Conservation (phyloP, 1,284 basidiomycete species). For the Polyporus tsugae region DNA sequence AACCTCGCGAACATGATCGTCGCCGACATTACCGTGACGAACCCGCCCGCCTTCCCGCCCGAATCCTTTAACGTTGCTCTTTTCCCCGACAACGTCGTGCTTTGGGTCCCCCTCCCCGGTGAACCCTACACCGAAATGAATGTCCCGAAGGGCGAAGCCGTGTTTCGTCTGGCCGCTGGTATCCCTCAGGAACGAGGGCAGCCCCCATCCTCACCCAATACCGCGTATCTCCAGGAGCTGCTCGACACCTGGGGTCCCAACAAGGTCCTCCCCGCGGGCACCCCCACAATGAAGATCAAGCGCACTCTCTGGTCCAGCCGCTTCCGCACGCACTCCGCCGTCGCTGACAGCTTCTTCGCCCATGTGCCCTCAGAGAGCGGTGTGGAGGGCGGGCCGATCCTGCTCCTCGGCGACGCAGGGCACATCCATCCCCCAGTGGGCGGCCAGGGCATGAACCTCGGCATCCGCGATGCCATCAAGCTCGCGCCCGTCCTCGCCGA, state of each 20-base stretch:
- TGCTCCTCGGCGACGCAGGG: conserved; percentile 53
- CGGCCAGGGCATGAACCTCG: conserved; percentile 59
- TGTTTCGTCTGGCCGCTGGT: conserved; percentile 47
- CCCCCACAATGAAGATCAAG: conserved; percentile 25
- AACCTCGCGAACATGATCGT: conserved; percentile 40
- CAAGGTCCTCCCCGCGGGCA: conserved; percentile 17
- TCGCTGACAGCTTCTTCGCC: conserved; percentile 45
- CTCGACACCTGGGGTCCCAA: conserved; percentile 47
- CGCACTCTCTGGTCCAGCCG: conserved; percentile 47
- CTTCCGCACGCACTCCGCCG: conserved; percentile 48
- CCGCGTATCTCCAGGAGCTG: conserved; percentile 48
- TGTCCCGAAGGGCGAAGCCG: conserved; percentile 17
- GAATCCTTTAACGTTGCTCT: conserved; percentile 33
- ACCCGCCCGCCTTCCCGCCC: conserved; percentile 24
- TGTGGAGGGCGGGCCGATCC: conserved; percentile 31
- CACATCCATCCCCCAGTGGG: conserved; percentile 56
- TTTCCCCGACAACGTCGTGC: conserved; percentile 39
- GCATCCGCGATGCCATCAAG: conserved; percentile 50
- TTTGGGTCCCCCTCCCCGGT: conserved; percentile 40
- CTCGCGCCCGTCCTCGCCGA: conserved; percentile 42
- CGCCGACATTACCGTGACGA: conserved; percentile 43
- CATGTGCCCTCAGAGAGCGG: conserved; percentile 32
- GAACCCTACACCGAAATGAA: conserved; percentile 29
- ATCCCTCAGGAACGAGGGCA: conserved; percentile 43
- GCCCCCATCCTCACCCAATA: conserved; percentile 42